A percentile compares a stretch with the other conserved stretches of the same genome.
These are phyloP conservation scores for Metrosideros polymorpha DNA, from an alignment of 441 rosid species.

Conservation along the genomic window DNA sequence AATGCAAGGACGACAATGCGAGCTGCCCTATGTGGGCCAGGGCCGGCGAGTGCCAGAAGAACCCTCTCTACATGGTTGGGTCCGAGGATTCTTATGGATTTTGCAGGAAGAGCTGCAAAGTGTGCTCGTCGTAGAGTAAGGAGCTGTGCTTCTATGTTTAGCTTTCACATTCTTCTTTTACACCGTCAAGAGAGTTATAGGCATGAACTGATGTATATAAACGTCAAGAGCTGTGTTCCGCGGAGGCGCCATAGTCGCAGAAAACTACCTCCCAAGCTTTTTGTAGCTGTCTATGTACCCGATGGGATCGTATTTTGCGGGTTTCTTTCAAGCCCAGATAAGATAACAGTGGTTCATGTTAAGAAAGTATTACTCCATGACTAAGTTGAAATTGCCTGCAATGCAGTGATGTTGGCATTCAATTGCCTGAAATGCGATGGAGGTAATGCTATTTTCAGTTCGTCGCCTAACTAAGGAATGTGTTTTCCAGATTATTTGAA, in stretches of 20 bases:
- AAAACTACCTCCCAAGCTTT: not conserved
- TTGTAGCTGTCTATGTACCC: not conserved
- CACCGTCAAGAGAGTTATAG: not conserved
- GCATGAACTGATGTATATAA: not conserved
- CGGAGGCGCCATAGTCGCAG: not conserved
- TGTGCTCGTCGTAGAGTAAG: slow-evolving; percentile 22
- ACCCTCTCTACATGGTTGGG: slow-evolving; percentile 71
- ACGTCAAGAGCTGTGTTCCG: not conserved
- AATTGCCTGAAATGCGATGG: not conserved
- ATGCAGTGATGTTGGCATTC: not conserved
- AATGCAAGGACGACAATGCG: slow-evolving; percentile 45
- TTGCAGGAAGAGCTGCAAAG: slow-evolving; percentile 86
- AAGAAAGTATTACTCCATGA: not conserved
- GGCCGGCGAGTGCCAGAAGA: slow-evolving; percentile 68
- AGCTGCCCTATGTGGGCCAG: slow-evolving; percentile 57
- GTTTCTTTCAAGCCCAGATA: not conserved
- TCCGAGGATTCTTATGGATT: slow-evolving; percentile 22
- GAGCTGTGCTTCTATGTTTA: not conserved
- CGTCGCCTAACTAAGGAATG: not conserved
- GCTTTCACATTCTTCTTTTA: not conserved
- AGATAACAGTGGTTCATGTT: not conserved
- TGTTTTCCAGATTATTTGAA: not conserved
- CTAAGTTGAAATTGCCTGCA: not conserved
- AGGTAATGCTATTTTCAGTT: not conserved
- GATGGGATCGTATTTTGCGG: not conserved